Base-by-base conservation (phyloP, 2,329 filamentous ascomycete species). In the Aureobasidium subglaciale region DNA sequence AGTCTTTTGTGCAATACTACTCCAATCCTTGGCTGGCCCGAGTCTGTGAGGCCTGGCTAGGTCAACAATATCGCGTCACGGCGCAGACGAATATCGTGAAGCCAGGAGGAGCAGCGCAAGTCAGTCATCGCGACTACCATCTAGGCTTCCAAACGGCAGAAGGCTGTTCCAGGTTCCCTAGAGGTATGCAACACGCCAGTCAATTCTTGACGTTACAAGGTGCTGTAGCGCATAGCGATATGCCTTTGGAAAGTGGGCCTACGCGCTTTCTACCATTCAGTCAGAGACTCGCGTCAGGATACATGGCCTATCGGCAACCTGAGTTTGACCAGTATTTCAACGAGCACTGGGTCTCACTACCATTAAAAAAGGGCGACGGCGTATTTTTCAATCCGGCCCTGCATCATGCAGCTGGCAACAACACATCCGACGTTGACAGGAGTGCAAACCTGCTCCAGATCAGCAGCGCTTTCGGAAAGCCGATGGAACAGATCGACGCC, bases 361-460 rank as follows among this genome's bases (percentile, higher is more conserved):
- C 81, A 1, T 61, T 85, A 56, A 60, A 68, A 2, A 71, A 77
- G 38, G 82, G 83, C 0, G 82, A 86, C 61, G 83, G 79, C 0
- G 60, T 85, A 0, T 85, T 85, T 64, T 85, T 86, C 68, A 84
- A 81, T 56, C 82, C 82, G 0, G 82, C 79, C 1, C 67, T 85
- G 0, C 81, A 84, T 59, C 82, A 86, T 63, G 82, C 82, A 1
- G 83, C 83, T 0, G 83, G 83, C 0, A 74, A 77, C 59, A 86
- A 85, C 61, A 73, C 70, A 1, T 63, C 65, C 8, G 71, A 73
- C 16, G 69, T 84, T 24, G 65, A 78, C 22, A 74, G 83, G 1
- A 76, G 75, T 27, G 82, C 81, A n/a, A 85, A 85, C 63, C 65
- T 86, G 9, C 61, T 85, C 32, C 83, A 86, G 65, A 74, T 85